phyloP scores from a whole-genome alignment of 345 rosid genomes.

The Triadica sebifera region DNA sequence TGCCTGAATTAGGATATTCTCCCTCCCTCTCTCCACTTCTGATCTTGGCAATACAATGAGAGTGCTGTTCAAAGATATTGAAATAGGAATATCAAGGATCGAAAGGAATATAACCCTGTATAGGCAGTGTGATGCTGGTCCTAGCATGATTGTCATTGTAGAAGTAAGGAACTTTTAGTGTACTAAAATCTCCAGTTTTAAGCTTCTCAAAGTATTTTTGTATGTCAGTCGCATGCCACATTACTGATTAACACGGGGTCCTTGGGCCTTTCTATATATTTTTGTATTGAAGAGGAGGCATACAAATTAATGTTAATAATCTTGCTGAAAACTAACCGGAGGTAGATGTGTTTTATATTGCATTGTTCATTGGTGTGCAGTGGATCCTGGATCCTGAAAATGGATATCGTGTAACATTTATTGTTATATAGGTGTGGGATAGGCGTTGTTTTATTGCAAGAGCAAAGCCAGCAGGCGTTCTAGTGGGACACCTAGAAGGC shows the following conservation, averaged over 20 bases:
- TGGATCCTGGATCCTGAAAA: constrained; percentile 7
- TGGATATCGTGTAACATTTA: constrained; percentile 11
- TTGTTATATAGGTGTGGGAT: constrained; percentile 75
- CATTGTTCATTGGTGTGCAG: background rate
- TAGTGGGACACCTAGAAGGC: constrained; percentile 86
- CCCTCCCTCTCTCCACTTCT: background rate
- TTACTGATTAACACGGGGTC: background rate
- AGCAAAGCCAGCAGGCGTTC: constrained; percentile 76
- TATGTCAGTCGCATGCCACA: background rate
- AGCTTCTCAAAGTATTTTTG: background rate
- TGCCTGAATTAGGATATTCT: background rate
- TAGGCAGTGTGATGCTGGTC: background rate
- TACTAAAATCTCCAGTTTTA: background rate
- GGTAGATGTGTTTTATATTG: constrained; percentile 14
- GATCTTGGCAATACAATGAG: background rate
- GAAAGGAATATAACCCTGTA: background rate
- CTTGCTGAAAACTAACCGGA: background rate
- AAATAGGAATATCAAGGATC: background rate
- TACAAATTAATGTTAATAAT: background rate
- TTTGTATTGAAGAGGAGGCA: background rate
- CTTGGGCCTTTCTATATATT: background rate
- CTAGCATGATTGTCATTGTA: no score
- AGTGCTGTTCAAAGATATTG: background rate
- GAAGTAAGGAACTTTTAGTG: background rate
- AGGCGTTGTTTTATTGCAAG: constrained; percentile 72